Percentiles rank a stretch among this genome's conserved stretches.
Evolutionary conservation across 2,329 filamentous ascomycete genomes (phyloP).

Genomic region (Verticillium albo-atrum): DNA sequence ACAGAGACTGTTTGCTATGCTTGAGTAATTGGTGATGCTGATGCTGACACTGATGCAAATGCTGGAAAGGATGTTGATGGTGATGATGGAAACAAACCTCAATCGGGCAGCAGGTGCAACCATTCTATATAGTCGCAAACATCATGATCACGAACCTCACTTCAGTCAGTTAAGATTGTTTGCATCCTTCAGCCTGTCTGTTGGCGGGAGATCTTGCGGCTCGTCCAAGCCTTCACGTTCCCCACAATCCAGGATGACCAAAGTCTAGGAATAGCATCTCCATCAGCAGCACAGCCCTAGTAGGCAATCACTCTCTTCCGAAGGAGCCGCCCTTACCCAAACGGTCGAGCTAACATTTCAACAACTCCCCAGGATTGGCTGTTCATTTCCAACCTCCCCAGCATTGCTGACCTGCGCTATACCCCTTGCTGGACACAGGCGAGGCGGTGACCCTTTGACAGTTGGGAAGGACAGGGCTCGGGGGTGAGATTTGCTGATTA

Average conservation of each 20-base stretch:
- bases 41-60: not conserved
- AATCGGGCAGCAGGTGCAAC: not conserved
- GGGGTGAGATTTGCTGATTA: not conserved
- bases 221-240: not conserved
- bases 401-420: not conserved
- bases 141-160: not conserved
- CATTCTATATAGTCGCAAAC: not conserved
- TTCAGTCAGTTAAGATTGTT: not conserved
- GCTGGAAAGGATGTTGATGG: not conserved
- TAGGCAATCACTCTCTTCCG: not conserved
- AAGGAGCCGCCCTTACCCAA: not conserved
- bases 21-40: not conserved
- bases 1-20: too few species aligned
- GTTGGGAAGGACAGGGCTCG: not conserved
- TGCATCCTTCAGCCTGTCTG: not conserved
- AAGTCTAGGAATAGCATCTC: not conserved
- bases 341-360: not conserved
- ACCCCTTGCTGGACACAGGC: not conserved
- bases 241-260: not conserved
- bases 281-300: not conserved
- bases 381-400: not conserved
- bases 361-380: not conserved
- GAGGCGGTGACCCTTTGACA: not conserved
- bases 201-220: not conserved
- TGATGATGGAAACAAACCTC: not conserved